Evolutionary conservation across 78 protist species (phyloP), one percentile per base, ranked within the genome.

Genomic region (Cavenderia fasciculata): DNA sequence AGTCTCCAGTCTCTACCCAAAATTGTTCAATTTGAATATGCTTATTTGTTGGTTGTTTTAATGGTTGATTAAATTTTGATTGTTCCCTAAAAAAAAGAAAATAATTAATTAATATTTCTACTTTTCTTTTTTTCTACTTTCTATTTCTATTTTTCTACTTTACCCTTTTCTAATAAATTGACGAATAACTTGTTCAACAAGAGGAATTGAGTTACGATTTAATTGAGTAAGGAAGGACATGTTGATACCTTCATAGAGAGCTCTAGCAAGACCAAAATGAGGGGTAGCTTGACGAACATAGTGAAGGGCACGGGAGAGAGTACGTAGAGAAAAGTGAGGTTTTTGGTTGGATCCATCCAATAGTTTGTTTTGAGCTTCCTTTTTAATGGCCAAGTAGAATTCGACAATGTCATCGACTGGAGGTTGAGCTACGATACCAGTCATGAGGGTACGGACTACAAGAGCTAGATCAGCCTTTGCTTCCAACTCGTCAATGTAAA

Each of bases 251-350:
- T 97, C 98, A 0, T 59, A 94, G 14, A 99, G 86, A 2, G 99
- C 76, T 11, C 98, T 92, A 25, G 52, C 76, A 5, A 96, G 59
- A 25, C 99, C 97, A 77, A 96, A 98, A 21, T 44, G 31, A 8
- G 54, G 74, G 2, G 84, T 52, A 3, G 84, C 40, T 19, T 5
- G 2, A 7, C 38, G 40, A 0, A 89, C 70, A 74, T 85, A 97
- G 2, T 61, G 65, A 29, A 97, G 76, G n/a, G 99, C 96, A 19
- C 99, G 94, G 4, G 96, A 69, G 12, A 99, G 89, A 1, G 99
- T 93, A 41, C 99, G 95, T 33, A 99, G 78, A 19, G 96, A 82
- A 90, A 71, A 98, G 87, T 92, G 96, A 4, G 99, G 99, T n/a
- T 93, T 82, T 65, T 94, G 92, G 47, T 59, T 63, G n/a, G 95